phyloP scores from a whole-genome alignment of 768 basidiomycete genomes.

The Stropharia rugosoannulata region DNA sequence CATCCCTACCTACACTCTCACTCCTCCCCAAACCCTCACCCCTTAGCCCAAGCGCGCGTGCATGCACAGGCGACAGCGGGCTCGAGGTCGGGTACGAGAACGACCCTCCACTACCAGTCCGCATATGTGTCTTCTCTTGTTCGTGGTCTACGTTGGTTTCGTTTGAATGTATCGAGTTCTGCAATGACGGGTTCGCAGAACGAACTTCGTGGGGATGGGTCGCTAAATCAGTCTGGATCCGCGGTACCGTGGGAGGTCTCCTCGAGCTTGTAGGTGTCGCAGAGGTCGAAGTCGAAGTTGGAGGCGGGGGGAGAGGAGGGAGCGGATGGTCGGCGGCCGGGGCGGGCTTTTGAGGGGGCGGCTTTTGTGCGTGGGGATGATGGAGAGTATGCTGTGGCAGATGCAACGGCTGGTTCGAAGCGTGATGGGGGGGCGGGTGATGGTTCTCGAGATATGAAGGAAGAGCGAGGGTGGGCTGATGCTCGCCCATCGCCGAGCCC shows the following conservation, averaged over 20 bases:
- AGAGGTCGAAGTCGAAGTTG: neutral
- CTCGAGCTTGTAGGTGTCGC: too few relatives aligned
- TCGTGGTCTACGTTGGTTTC: too few relatives aligned
- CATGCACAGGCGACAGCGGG: neutral
- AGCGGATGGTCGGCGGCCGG: neutral
- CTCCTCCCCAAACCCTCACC: too few relatives aligned
- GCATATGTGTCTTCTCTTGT: neutral
- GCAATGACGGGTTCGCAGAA: too few relatives aligned
- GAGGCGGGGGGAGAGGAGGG: neutral
- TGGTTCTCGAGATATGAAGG: neutral
- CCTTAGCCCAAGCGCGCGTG: too few relatives aligned
- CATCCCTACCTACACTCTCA: too few relatives aligned
- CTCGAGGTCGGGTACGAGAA: conserved; percentile 5
- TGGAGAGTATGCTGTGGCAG: too few relatives aligned
- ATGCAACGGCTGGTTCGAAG: too few relatives aligned
- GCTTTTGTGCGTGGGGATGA: neutral
- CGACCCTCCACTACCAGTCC: neutral
- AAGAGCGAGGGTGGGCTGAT: too few relatives aligned
- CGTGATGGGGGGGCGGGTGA: too few relatives aligned
- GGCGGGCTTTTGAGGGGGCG: neutral
- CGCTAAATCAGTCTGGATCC: neutral
- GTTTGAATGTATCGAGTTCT: too few relatives aligned
- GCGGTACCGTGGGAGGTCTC: neutral
- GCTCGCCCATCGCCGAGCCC: neutral
- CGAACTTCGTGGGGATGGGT: too few relatives aligned